These are phyloP conservation scores for Penicillium daleae DNA, from an alignment of 495 filamentous ascomycete genomes.

Conservation along the genomic window DNA sequence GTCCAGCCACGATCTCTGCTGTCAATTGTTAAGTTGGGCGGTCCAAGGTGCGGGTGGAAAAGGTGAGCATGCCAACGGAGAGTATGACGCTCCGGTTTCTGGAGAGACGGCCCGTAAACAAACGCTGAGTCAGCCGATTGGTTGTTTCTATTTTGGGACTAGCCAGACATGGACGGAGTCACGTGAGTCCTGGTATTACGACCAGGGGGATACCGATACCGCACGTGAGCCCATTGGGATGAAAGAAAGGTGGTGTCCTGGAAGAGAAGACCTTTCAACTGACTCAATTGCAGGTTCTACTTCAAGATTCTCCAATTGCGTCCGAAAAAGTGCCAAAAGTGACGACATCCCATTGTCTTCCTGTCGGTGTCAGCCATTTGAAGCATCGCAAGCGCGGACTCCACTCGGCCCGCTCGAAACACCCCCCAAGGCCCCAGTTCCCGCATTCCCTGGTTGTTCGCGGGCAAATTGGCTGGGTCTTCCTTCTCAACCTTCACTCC, in stretches of 20 bases:
- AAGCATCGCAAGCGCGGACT: slow-evolving; percentile 25
- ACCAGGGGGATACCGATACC: neutral
- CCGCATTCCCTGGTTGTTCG: slow-evolving; percentile 32
- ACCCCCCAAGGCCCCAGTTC: slow-evolving; percentile 32
- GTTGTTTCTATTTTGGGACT: slow-evolving; percentile 21
- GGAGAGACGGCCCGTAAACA: slow-evolving; percentile 50
- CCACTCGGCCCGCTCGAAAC: slow-evolving; percentile 37
- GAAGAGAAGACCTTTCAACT: neutral
- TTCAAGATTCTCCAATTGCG: neutral
- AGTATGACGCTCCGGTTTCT: slow-evolving; percentile 38
- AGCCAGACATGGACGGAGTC: neutral
- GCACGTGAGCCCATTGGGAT: slow-evolving; percentile 23
- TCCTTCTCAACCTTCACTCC: slow-evolving; percentile 28
- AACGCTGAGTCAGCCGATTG: slow-evolving; percentile 36
- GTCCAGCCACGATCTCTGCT: slow-evolving; percentile 31
- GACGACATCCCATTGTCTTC: neutral
- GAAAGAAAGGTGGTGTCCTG: neutral
- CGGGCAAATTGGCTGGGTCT: slow-evolving; percentile 20
- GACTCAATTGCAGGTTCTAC: neutral
- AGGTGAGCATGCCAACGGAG: slow-evolving; percentile 15
- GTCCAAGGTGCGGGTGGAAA: neutral
- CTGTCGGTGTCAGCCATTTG: slow-evolving; percentile 1
- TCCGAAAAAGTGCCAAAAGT: neutral
- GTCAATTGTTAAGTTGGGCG: slow-evolving; percentile 3
- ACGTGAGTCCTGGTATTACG: slow-evolving; percentile 19